A percentile compares a stretch with the other conserved stretches of the same genome.
Conservation (phyloP, 2,329 filamentous ascomycete species). For the Colletotrichum australisinense region DNA sequence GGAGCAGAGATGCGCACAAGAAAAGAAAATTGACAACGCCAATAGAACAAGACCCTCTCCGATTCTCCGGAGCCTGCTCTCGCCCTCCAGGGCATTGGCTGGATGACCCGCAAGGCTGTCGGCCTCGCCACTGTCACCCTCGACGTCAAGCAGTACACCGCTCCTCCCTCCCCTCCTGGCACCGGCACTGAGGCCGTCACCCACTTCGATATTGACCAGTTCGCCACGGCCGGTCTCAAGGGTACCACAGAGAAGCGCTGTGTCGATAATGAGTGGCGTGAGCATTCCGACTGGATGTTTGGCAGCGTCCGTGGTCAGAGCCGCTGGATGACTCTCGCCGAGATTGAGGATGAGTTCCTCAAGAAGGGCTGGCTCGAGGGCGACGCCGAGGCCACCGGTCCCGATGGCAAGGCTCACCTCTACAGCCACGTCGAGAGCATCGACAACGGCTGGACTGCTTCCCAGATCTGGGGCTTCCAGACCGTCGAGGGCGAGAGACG, state of each 20-base stretch:
- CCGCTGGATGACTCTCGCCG: constrained; percentile 58
- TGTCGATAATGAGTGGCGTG: constrained; percentile 63
- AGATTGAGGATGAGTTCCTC: constrained; percentile 67
- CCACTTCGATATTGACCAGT: constrained; percentile 80
- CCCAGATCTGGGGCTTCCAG: constrained; percentile 73
- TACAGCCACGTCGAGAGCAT: constrained; percentile 70
- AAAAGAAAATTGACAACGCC: neutral
- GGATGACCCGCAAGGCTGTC: constrained; percentile 79
- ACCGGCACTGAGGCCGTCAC: constrained; percentile 54
- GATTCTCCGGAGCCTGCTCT: constrained; percentile 77
- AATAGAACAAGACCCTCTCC: constrained; percentile 80
- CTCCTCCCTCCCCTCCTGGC: constrained; percentile 53
- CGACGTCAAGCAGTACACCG: constrained; percentile 66
- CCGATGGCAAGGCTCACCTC: constrained; percentile 71
- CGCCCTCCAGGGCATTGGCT: constrained; percentile 77
- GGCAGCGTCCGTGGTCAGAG: constrained; percentile 74
- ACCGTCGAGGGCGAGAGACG: constrained; percentile 61
- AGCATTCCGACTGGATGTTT: constrained; percentile 84
- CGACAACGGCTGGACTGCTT: constrained; percentile 65
- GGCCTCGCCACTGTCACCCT: constrained; percentile 76
- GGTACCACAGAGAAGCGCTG: constrained; percentile 70
- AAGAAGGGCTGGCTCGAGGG: constrained; percentile 70
- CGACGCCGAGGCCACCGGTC: constrained; percentile 59
- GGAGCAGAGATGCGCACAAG: neutral
- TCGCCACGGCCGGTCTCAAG: constrained; percentile 76